Conservation (phyloP, 2,329 filamentous ascomycete genomes). For the Exophiala lecanii-corni region DNA sequence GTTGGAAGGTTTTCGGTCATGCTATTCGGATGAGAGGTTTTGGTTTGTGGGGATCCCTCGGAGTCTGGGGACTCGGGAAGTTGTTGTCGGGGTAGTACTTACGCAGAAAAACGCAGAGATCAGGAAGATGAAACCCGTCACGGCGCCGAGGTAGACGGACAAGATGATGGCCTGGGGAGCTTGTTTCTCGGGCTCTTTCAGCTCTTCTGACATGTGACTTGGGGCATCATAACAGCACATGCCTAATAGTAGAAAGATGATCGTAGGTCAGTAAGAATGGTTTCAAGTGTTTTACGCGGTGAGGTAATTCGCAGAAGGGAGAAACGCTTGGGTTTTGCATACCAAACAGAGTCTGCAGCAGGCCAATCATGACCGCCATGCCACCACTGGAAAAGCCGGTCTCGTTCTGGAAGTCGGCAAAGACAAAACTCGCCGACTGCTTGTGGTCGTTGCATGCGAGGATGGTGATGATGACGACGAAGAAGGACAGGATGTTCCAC, state of each 20-base stretch:
- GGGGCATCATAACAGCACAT: slow-evolving; percentile 30
- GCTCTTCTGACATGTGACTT: slow-evolving; percentile 54
- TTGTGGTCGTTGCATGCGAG: slow-evolving; percentile 52
- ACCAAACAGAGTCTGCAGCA: slow-evolving; percentile 43
- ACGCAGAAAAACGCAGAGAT: slow-evolving; percentile 50
- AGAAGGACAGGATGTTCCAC: slow-evolving; percentile 52
- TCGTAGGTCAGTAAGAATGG: too few relatives aligned
- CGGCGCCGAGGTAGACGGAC: slow-evolving; percentile 41
- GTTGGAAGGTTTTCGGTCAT: too few relatives aligned
- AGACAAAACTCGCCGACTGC: slow-evolving; percentile 52
- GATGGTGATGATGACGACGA: slow-evolving; percentile 49
- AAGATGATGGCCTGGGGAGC: slow-evolving; percentile 47
- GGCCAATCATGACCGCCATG: slow-evolving; percentile 51
- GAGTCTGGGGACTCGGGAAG: too few relatives aligned
- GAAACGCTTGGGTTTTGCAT: too few relatives aligned
- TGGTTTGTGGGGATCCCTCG: too few relatives aligned
- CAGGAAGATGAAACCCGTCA: slow-evolving; percentile 47
- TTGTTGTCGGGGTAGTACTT: too few relatives aligned
- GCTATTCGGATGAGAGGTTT: too few relatives aligned
- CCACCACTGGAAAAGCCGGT: slow-evolving; percentile 48
- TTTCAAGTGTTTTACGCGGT: too few relatives aligned
- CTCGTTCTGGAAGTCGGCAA: slow-evolving; percentile 47
- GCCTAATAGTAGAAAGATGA: too few relatives aligned
- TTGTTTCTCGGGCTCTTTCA: slow-evolving; percentile 44
- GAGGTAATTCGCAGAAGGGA: too few relatives aligned